Evolutionary conservation across 2,329 filamentous ascomycete species (phyloP), one percentile per base, ranked within the genome.

Genomic region (Trichoderma aggressivum): DNA sequence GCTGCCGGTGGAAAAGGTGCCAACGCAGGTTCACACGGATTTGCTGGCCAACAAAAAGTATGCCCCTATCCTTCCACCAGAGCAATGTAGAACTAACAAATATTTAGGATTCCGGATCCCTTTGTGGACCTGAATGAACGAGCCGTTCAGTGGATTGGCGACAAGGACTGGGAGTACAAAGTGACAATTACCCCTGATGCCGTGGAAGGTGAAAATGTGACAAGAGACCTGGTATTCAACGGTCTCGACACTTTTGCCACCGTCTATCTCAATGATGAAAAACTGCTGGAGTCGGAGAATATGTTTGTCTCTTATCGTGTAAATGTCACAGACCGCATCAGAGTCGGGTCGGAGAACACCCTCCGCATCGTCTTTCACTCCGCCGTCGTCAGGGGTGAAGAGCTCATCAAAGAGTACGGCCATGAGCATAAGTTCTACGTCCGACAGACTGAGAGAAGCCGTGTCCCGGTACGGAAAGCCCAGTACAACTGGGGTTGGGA

Each of bases 401-500:
- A 86, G 73, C 81, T 88, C 55, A 83, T 87, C 59, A 80, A 87
- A 71, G 79, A 84, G 36, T 83, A 89, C 75, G 75, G 76, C 21
- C 84, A 85, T n/a, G 85, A 89, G 74, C 86, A 89, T 76, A 83
- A 81, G 6, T 89, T 86, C 79, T 84, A 79, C 77, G 87, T 78
- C 72, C 88, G 78, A 79, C 86, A 75, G 82, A 87, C 75, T 70
- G 88, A 80, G 67, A 76, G 79, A 24, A 77, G 81, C 36, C 74
- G 78, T 3, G 70, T 79, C 8, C 72, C 74, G 0, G 76, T 79
- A 0, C 82, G 90, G n/a, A 92, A 92, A 76, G 88, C 89, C 1
- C 90, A 92, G 78, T 92, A 90, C 74, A 87, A 91, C 74, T 92
- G 88, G 88, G 89, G 90, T 5, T 92, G 90, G 90, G 90, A 92